Evolutionary conservation across 2,329 filamentous ascomycete genomes (phyloP).

Genomic region (Aureobasidium lini): DNA sequence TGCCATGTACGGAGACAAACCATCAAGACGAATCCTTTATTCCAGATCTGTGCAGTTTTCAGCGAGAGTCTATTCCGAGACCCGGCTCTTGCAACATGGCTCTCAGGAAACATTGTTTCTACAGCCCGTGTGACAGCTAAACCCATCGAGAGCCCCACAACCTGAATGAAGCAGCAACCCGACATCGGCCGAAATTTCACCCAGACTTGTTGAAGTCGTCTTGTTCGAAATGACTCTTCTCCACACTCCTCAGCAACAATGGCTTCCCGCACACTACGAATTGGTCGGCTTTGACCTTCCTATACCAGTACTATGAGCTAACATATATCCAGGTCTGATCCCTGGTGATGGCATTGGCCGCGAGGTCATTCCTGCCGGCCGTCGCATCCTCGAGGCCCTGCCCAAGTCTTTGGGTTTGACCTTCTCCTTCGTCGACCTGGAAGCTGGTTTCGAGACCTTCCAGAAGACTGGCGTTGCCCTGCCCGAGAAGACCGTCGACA

Average conservation of each 20-base stretch:
- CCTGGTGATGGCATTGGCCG: conserved; percentile 97
- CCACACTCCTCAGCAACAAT: conserved; percentile 31
- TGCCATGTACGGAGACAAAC: no score
- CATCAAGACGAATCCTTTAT: no score
- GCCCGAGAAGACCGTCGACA: conserved; percentile 82
- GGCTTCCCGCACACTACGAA: conserved; percentile 59
- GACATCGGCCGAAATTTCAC: conserved; percentile 14
- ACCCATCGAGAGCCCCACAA: neutral
- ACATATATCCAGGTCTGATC: conserved; percentile 64
- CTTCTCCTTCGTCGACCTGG: conserved; percentile 88
- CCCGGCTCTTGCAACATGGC: neutral
- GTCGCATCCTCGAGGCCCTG: conserved; percentile 84
- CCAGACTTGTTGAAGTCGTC: neutral
- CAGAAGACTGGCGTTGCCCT: conserved; percentile 81
- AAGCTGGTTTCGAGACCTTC: conserved; percentile 91
- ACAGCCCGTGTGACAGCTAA: neutral
- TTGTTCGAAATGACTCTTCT: neutral
- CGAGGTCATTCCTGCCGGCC: conserved; percentile 93
- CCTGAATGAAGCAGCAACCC: neutral
- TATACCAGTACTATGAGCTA: neutral
- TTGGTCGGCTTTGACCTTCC: conserved; percentile 45
- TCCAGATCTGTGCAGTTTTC: neutral
- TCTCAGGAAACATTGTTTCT: no score
- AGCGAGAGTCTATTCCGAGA: neutral
- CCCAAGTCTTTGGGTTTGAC: conserved; percentile 84